Evolutionary conservation across 2,329 filamentous ascomycete genomes (phyloP), one percentile per base, ranked within the genome.

Genomic region (Pseudovirgaria hyperparasitica): DNA sequence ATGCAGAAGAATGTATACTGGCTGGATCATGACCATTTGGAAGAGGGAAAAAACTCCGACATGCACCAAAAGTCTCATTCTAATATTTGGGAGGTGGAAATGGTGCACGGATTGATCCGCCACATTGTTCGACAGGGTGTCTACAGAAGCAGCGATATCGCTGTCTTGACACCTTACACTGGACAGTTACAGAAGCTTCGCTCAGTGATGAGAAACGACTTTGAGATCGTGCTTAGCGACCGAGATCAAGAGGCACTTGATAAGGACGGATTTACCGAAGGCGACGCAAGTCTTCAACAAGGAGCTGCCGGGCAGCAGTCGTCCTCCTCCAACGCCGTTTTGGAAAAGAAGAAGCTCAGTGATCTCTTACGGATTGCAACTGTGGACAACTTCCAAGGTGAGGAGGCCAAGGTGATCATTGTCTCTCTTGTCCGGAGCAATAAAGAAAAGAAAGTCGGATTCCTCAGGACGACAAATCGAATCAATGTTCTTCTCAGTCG

Each of bases 351-450:
- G 11, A 32, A 37, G 7, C 27, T 46, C 5, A 34, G 27, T 10
- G 40, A 48, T 4, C 11, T 42, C 5, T 26, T 48, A 3, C 25
- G 44, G 4, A 48, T 76, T 0, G 73, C 76, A 0, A 82, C 75
- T 0, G 66, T 82, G 0, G 76, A 82, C 45, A 85, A 84, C 36
- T 85, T 82, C 29, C 77, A 86, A 39, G 80, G 79, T 0, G 78
- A 86, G 42, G 78, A 86, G 40, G 73, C 72, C 2, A 75, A 80
- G 27, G 56, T 86, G 6, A 60, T 86, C 1, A 57, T 86, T 3
- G 57, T 85, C 0, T 80, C 74, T 0, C 55, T 86, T 0, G 76
- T 82, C 0, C 66, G 80, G 21, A 81, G 76, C 50, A 86, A 86
- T 37, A 34, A 46, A 0, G 39, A 64, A 6, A 54, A 52, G 6